These are phyloP conservation scores for Tolypocladium amazonense DNA, from an alignment of 2,329 filamentous ascomycete genomes.

Conservation along the genomic window DNA sequence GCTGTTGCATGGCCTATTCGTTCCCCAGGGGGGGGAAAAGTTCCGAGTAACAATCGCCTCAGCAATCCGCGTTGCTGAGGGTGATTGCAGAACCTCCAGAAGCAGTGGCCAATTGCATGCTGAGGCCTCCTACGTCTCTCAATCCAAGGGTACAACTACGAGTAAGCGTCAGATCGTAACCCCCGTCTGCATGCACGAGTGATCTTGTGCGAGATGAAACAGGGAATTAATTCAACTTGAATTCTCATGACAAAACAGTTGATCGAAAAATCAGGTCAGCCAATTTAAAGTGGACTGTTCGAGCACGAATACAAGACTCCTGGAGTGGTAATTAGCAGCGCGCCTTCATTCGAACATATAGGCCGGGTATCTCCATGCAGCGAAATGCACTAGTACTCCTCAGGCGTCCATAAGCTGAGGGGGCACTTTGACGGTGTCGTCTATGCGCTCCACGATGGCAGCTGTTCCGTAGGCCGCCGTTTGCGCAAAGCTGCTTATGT, in stretches of 20 bases:
- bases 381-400: background rate
- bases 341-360: background rate
- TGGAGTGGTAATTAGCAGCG: background rate
- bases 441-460: constrained; percentile 44
- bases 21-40: no score
- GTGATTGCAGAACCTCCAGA: no score
- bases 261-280: background rate
- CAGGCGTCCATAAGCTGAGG: constrained; percentile 12
- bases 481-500: constrained; percentile 45
- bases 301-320: background rate
- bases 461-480: constrained; percentile 52
- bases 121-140: no score
- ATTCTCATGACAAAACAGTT: background rate
- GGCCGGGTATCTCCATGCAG: background rate
- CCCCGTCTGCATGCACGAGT: no score
- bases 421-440: constrained; percentile 17
- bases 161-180: no score
- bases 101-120: no score
- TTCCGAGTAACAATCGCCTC: no score
- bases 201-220: no score
- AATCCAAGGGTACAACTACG: no score
- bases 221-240: background rate
- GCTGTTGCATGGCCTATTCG: no score
- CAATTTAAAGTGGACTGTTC: background rate
- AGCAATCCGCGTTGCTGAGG: no score